These are phyloP conservation scores for Fistulifera solaris DNA, from an alignment of 108 stramenopile species.

Conservation along the genomic window DNA sequence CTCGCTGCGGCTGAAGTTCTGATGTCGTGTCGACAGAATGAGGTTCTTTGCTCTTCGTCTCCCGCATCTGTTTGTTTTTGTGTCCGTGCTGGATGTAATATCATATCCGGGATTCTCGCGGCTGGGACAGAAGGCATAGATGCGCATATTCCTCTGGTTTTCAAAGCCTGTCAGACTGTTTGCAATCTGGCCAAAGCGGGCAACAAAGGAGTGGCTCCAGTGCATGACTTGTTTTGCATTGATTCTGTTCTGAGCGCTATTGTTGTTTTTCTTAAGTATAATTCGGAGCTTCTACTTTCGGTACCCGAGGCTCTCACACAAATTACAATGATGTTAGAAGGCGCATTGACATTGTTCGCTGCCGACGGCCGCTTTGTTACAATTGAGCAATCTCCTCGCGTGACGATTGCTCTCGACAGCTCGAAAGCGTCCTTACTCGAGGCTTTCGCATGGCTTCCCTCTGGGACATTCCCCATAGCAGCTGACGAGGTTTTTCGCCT, in stretches of 20 bases:
- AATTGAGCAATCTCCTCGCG: slow-evolving; percentile 27
- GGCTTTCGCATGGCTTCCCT: slow-evolving; percentile 83
- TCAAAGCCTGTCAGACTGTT: slow-evolving; percentile 58
- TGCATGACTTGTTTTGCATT: slow-evolving; percentile 63
- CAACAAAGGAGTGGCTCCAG: slow-evolving; percentile 32
- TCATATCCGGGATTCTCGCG: slow-evolving; percentile 58
- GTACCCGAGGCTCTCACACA: slow-evolving; percentile 76
- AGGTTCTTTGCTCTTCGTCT: slow-evolving; percentile 35
- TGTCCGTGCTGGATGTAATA: slow-evolving; percentile 60
- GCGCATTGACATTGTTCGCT: slow-evolving; percentile 51
- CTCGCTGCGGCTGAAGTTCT: slow-evolving; percentile 58
- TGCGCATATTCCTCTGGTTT: slow-evolving; percentile 42
- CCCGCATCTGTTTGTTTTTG: slow-evolving; percentile 64
- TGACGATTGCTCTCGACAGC: slow-evolving; percentile 46
- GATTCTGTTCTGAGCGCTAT: slow-evolving; percentile 62
- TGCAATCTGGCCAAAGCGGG: slow-evolving; percentile 22
- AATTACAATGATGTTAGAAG: slow-evolving; percentile 57
- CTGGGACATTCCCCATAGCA: slow-evolving; percentile 75
- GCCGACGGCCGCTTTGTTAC: slow-evolving; percentile 51
- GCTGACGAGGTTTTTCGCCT: slow-evolving; percentile 74
- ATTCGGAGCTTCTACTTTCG: slow-evolving; percentile 61
- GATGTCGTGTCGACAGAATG: slow-evolving; percentile 46
- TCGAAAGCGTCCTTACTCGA: slow-evolving; percentile 75
- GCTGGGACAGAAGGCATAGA: slow-evolving; percentile 52
- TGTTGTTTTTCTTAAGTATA: slow-evolving; percentile 63